Conservation (phyloP, 805 yeast genomes). For the Kuraishia capsulata region DNA sequence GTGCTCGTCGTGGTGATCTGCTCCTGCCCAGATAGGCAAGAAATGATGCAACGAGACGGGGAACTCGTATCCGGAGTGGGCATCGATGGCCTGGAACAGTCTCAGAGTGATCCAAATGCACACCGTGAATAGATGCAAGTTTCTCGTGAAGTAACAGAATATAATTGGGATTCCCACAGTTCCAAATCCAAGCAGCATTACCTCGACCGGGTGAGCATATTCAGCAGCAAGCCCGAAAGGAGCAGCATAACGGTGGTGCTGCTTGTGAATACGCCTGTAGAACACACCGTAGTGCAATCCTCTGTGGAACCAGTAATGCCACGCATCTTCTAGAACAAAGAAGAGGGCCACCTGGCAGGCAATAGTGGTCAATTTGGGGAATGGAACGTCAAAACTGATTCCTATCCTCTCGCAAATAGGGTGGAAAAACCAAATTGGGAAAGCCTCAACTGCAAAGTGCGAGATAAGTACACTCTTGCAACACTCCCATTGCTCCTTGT, state of each 20-base stretch:
- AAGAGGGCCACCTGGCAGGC: constrained; percentile 61
- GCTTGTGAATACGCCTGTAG: constrained; percentile 91
- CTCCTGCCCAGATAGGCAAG: constrained; percentile 97
- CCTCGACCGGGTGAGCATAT: constrained; percentile 95
- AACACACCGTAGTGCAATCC: constrained; percentile 80
- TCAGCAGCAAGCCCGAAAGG: constrained; percentile 97
- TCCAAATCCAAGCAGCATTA: constrained; percentile 83
- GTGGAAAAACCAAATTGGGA: constrained; percentile 97
- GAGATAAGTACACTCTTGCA: constrained; percentile 74
- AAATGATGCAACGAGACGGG: constrained; percentile 93
- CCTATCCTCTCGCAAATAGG: constrained; percentile 81
- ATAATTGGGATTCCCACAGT: constrained; percentile 92
- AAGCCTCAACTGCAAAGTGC: constrained; percentile 87
- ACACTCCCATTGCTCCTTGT: constrained; percentile 89
- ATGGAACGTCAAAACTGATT: constrained; percentile 72
- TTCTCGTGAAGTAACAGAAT: constrained; percentile 66
- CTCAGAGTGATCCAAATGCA: constrained; percentile 82
- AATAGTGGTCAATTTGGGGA: constrained; percentile 60
- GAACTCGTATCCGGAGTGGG: constrained; percentile 97
- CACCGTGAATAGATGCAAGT: constrained; percentile 84
- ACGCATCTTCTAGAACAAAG: constrained; percentile 82
- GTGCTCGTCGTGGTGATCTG: constrained; percentile 96
- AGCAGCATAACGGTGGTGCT: constrained; percentile 96
- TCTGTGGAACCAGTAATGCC: constrained; percentile 97
- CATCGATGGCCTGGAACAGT: constrained; percentile 92